Base-by-base conservation (phyloP, 257 asterid genomes). In the Lithospermum erythrorhizon region DNA sequence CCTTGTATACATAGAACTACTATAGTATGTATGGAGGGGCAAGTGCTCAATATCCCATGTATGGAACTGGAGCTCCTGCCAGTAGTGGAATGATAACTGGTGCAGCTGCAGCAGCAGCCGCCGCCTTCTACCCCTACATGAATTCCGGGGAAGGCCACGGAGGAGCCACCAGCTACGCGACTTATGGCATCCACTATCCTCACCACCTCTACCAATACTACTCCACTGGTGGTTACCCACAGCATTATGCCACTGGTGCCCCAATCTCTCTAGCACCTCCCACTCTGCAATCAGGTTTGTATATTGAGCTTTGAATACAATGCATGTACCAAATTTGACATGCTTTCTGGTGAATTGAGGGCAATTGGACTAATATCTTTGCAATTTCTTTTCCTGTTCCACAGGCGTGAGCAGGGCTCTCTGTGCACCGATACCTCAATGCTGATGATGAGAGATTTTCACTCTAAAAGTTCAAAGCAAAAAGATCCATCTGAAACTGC, bases 351-450 rank as follows among this genome's bases (percentile, higher is more conserved):
- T n/a, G 13, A 35, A 21, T 16, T 58, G 61, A n/a, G 4, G 4
- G 7, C 32, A 35, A 35, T 13, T 57, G 53, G 76, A 78, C 95
- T 85, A 76, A 78, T 73, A 81, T 75, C 82, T 80, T 81, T 81
- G 94, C 90, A 90, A 95, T 90, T 68, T 82, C 94, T 70, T 85
- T 90, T 85, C 94, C 90, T 83, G 95, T 90, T 89, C 94, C 89
- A 57, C 97, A 89, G 97, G 97, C 93, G 75, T 89, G 73, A 82
- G 76, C 71, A 75, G 76, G 94, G 70, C 79, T 49, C 64, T 83
- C 61, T 86, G 74, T 25, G 80, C 90, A 66, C 83, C 89, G 25
- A 73, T 85, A 49, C 80, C 95, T 65, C 89, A 83, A 70, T 85
- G 75, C 75, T 89, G 15, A 41, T 41, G 49, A 41, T 41, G 81